Evolutionary conservation across 345 rosid genomes (phyloP).

Genomic region (Pelargonium nanum): DNA sequence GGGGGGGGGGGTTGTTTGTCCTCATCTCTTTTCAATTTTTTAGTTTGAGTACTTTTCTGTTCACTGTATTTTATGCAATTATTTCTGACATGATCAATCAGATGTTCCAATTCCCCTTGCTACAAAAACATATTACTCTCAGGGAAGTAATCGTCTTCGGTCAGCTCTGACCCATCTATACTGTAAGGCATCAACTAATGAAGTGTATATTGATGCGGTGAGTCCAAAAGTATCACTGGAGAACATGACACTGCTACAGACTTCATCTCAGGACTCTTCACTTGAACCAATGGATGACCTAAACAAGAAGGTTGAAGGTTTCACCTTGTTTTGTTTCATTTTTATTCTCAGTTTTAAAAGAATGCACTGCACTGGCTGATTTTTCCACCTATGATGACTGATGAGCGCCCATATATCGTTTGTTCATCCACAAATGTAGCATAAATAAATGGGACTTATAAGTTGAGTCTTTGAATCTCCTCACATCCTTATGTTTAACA

Average conservation of each 20-base stretch:
- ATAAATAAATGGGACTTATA: neutral
- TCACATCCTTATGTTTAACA: neutral
- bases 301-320: neutral
- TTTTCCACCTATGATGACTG: neutral
- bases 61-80: neutral
- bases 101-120: conserved; percentile 13
- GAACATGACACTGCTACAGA: neutral
- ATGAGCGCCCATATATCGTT: neutral
- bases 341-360: no score
- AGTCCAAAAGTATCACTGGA: conserved; percentile 3
- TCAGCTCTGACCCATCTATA: conserved; percentile 4
- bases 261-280: conserved; percentile 1
- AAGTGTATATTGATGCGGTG: neutral
- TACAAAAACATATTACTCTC: conserved; percentile 12
- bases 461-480: neutral
- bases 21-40: no score
- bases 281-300: neutral
- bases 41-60: no score
- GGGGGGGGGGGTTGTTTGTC: no score
- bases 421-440: neutral
- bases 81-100: neutral
- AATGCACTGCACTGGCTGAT: neutral
- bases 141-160: conserved; percentile 13
- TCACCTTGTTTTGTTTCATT: neutral
- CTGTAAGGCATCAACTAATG: conserved; percentile 5